Evolutionary conservation across 202 grass and related monocot genomes (phyloP).

Genomic region (Tripidium arundinaceum): DNA sequence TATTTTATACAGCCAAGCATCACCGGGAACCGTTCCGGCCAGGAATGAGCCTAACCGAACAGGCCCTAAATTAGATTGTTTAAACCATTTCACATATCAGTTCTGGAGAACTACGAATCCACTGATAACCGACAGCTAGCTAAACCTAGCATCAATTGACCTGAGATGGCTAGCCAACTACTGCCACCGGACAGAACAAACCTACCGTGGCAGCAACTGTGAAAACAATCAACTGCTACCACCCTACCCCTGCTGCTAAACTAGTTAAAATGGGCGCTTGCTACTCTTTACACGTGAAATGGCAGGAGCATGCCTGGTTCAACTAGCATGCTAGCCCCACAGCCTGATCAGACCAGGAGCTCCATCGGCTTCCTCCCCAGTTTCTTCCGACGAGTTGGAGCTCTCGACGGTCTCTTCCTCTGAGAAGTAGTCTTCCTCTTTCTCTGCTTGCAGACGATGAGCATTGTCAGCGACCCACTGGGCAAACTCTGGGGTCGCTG

Average conservation of each 20-base stretch:
- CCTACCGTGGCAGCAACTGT: neutral
- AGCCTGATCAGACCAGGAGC: conserved; percentile 50
- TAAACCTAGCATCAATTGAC: conserved; percentile 31
- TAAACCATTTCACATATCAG: neutral
- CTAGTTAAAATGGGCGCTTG: neutral
- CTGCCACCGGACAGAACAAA: conserved; percentile 1
- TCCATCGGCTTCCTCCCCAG: conserved; percentile 37
- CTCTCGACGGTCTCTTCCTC: conserved; percentile 53
- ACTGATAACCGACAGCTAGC: neutral
- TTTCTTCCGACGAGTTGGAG: conserved; percentile 74
- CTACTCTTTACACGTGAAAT: conserved; percentile 29
- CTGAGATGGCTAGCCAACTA: conserved; percentile 10
- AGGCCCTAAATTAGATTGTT: neutral
- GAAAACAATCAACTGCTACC: neutral
- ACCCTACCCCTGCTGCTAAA: conserved; percentile 29
- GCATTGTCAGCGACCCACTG: conserved; percentile 81
- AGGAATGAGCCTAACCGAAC: too few relatives aligned
- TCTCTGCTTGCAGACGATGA: conserved; percentile 52
- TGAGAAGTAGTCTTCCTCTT: conserved; percentile 35
- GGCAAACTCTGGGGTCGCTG: conserved; percentile 68
- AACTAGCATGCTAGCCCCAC: conserved; percentile 6
- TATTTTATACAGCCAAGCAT: too few relatives aligned
- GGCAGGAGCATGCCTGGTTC: conserved; percentile 24
- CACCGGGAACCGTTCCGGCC: too few relatives aligned
- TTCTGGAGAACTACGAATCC: neutral